Conservation (phyloP, 495 filamentous ascomycete genomes). For the Penicillium canariense region DNA sequence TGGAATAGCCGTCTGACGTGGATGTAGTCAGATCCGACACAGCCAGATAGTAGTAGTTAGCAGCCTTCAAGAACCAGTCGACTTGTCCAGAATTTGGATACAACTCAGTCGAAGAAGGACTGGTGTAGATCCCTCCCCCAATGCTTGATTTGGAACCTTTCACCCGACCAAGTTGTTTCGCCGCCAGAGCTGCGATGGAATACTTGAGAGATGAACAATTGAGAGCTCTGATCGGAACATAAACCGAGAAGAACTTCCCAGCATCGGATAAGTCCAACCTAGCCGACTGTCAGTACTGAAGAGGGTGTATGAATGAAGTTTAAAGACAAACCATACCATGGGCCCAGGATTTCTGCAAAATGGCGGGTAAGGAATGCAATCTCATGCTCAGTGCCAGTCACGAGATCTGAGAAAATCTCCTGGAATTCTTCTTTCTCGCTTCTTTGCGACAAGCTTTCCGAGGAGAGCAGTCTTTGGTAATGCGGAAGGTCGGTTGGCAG, state of each 20-base stretch:
- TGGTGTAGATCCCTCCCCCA: conserved; percentile 30
- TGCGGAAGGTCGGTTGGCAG: conserved; percentile 7
- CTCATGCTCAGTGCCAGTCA: conserved; percentile 43
- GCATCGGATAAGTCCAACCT: conserved; percentile 44
- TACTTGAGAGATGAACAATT: conserved; percentile 33
- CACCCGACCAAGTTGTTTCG: conserved; percentile 41
- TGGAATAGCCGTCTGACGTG: conserved; percentile 33
- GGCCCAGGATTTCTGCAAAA: conserved; percentile 34
- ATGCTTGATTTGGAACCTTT: conserved; percentile 30
- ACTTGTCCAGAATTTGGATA: conserved; percentile 39
- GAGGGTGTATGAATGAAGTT: neutral
- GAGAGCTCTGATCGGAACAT: conserved; percentile 40
- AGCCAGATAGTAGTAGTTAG: conserved; percentile 44
- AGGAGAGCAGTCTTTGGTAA: conserved; percentile 5
- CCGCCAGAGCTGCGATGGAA: conserved; percentile 38
- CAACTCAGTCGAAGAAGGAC: conserved; percentile 34
- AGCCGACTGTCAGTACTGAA: conserved; percentile 3
- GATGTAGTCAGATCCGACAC: conserved; percentile 28
- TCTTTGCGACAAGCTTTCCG: conserved; percentile 25
- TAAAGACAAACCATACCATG: conserved; percentile 30
- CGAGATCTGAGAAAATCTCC: conserved; percentile 42
- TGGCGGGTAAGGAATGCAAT: conserved; percentile 39
- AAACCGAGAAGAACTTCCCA: conserved; percentile 37
- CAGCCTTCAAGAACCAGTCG: conserved; percentile 45
- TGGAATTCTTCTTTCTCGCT: conserved; percentile 40